Evolutionary conservation across 2,329 filamentous ascomycete species (phyloP).

Genomic region (Dactylellina parvicollis): DNA sequence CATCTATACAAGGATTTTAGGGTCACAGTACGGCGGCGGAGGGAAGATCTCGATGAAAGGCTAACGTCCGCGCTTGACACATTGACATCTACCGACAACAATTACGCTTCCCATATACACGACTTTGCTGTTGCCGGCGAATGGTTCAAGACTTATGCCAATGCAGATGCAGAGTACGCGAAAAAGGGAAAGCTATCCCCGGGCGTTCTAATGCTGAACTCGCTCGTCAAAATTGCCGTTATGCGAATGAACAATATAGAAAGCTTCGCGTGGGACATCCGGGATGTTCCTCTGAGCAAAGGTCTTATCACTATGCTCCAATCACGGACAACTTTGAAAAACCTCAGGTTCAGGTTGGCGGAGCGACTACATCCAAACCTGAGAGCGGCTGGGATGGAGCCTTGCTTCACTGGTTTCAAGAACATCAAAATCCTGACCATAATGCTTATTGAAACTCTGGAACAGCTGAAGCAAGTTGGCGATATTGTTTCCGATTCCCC

Average conservation of each 20-base stretch:
- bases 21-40: constrained; percentile 48
- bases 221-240: constrained; percentile 52
- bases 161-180: constrained; percentile 47
- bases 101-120: constrained; percentile 51
- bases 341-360: constrained; percentile 49
- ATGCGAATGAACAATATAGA: constrained; percentile 54
- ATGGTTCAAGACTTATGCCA: constrained; percentile 53
- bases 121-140: constrained; percentile 52
- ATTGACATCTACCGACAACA: constrained; percentile 50
- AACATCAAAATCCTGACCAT: constrained; percentile 54
- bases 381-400: constrained; percentile 49
- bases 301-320: constrained; percentile 51
- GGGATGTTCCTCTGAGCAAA: constrained; percentile 51
- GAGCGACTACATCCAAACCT: constrained; percentile 51
- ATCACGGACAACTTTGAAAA: constrained; percentile 45
- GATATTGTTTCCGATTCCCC: constrained; percentile 53
- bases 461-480: constrained; percentile 49
- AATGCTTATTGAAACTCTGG: constrained; percentile 53
- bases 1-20: constrained; percentile 54
- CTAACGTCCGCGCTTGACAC: constrained; percentile 50
- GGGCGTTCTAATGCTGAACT: constrained; percentile 53
- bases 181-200: constrained; percentile 53
- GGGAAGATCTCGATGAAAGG: constrained; percentile 52
- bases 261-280: constrained; percentile 53
- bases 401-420: constrained; percentile 53